Base-by-base conservation (phyloP, 2,329 filamentous ascomycete genomes). In the Mycocentrospora acerina region DNA sequence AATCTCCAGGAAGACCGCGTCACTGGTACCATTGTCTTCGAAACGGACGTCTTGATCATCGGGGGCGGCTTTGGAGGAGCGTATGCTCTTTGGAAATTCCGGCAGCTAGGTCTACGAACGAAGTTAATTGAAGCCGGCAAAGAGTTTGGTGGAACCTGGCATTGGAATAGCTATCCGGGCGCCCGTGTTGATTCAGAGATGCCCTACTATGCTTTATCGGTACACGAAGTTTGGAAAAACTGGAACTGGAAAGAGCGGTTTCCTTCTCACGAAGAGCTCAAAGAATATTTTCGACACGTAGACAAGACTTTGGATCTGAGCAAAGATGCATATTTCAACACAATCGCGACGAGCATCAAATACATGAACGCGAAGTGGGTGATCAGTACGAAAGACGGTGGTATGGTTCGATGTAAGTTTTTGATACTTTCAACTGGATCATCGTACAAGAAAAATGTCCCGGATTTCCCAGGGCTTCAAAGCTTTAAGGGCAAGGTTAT, bases 321-420 rank as follows among this genome's bases (percentile, higher is more conserved):
- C 3, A 56, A 57, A 29, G 58, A 62, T 24, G 46, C 53, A 3
- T 37, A 39, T 3, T 80, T 76, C 55, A 58, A 72, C 17, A 67
- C 67, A 8, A 62, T 60, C 6, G 71, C 79, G 1, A 55, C 64
- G 5, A 66, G 59, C 2, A 79, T 71, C 46, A 59, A 77, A 36
- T 53, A 59, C 0, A 42, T 48, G 0, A 37, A 59, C 1, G 60
- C 61, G 0, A 48, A 55, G 19, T 81, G 76, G 78, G 64, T 57
- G 0, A 52, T 80, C 11, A 61, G 44, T 7, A 74, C 72, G 0
- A 64, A 65, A 7, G 67, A 68, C 19, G 75, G 74, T 3, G 47
- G 59, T 73, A 11, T 50, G 75, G 35, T 61, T 64, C 18, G 66
- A 65, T 24, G 71, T 66, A n/a, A 73, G 72, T n/a, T 72, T 71